Evolutionary conservation across 805 yeast genomes (phyloP).

Genomic region (Candida orba): DNA sequence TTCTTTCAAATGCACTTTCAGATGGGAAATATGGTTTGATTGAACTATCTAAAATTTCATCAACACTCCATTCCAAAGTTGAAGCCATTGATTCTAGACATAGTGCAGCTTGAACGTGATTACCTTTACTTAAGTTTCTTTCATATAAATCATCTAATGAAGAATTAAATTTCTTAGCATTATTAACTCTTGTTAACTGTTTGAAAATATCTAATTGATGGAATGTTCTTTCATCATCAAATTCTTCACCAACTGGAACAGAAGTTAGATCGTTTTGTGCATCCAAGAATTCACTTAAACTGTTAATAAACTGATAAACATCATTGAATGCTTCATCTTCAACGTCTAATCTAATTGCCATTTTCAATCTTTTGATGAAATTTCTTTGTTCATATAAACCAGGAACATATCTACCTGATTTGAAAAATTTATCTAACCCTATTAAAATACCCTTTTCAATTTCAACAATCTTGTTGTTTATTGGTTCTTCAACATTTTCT

Average conservation of each 20-base stretch:
- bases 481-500: conserved; percentile 49
- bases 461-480: conserved; percentile 48
- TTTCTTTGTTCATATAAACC: conserved; percentile 43
- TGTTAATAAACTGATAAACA: conserved; percentile 43
- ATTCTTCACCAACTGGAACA: conserved; percentile 77
- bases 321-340: conserved; percentile 57
- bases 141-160: conserved; percentile 70
- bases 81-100: conserved; percentile 71
- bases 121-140: conserved; percentile 49
- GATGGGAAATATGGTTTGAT: conserved; percentile 67
- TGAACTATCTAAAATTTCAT: conserved; percentile 46
- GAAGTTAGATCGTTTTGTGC: conserved; percentile 59
- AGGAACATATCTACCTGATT: conserved; percentile 50
- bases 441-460: conserved; percentile 56
- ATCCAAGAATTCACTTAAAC: conserved; percentile 53
- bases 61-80: conserved; percentile 68
- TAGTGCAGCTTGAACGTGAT: conserved; percentile 76
- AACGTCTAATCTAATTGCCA: conserved; percentile 45
- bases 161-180: conserved; percentile 75
- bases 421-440: conserved; percentile 60
- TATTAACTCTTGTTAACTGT: conserved; percentile 67
- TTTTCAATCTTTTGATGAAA: conserved; percentile 44
- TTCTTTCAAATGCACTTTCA: conserved; percentile 75
- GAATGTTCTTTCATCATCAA: conserved; percentile 81
- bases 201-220: conserved; percentile 70